Base-by-base conservation (phyloP, 805 yeast genomes). In the Yarrowia divulgata region DNA sequence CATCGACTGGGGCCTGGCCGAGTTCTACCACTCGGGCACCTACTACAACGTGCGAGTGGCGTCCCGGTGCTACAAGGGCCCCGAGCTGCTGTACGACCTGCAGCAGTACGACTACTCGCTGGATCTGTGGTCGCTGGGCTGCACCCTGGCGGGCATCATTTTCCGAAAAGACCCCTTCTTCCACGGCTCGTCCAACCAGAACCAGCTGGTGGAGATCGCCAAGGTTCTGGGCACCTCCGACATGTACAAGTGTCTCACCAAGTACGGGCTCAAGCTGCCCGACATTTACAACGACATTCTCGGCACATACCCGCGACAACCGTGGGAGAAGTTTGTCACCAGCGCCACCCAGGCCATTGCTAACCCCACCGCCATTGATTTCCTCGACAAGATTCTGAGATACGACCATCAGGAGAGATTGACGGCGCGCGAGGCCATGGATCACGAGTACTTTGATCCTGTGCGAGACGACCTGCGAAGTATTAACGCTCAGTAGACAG, bases 1-100 rank as follows among this genome's bases (percentile, higher is more conserved):
- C 69, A 93, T 93, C 72, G 97, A 93, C 80, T 93, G 97, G 97
- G 97, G 97, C 16, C 81, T 93, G 71, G 97, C 97, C 8, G 97
- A 93, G 77, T 93, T 90, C 76, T 93, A 93, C 79, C 97, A 93
- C 76, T 89, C 90, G 2, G 95, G 94, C 6, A 90, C 90, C 63
- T 96, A 91, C 73, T 93, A 91, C 80, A 93, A 93, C 75, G 97
- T 91, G 29, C 84, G 97, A 71, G 97, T 93, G 43, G 97, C 97
- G 0, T 90, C 96, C 7, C 85, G 97, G 71, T 92, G 91, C 79
- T 92, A 89, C 80, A 93, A 93, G 80, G 97, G 97, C 10, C 97
- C 97, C 1, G 97, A 93, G 79, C 82, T 93, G 73, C 82, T 93
- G 70, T 91, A 93, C 10, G 93, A 93, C 76, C 84, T 87, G 74